phyloP scores from a whole-genome alignment of 1,284 basidiomycete species.

The Sporisorium graminicola region DNA sequence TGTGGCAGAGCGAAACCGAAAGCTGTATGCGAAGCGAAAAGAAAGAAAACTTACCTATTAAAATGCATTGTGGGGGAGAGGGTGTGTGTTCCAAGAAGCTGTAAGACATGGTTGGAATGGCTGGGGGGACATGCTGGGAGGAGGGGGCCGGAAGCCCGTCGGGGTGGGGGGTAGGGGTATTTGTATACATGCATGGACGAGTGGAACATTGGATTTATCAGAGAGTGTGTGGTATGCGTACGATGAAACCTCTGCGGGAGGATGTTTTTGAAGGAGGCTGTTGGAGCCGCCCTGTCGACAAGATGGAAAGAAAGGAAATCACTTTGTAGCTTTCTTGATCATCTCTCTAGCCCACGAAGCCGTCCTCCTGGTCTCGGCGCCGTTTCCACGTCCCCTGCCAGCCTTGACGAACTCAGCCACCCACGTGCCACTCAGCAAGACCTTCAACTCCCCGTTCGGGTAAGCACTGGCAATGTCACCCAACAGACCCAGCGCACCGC shows the following conservation, averaged over 20 bases:
- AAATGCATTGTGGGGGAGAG: conserved; percentile 5
- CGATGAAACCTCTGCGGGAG: too few species aligned
- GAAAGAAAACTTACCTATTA: conserved; percentile 3
- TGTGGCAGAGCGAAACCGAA: neutral
- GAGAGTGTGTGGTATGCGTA: neutral
- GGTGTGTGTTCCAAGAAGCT: neutral
- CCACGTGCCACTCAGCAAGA: conserved; percentile 83
- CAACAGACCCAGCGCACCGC: conserved; percentile 83
- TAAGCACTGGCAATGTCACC: conserved; percentile 91
- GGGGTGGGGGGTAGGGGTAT: conserved; percentile 1
- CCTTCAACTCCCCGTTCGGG: conserved; percentile 73
- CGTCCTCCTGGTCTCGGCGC: conserved; percentile 72
- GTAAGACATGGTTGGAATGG: neutral
- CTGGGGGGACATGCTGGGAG: neutral
- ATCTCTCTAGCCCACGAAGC: conserved; percentile 75
- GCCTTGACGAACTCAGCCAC: conserved; percentile 80
- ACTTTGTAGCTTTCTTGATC: conserved; percentile 61
- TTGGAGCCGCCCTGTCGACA: conserved; percentile 27
- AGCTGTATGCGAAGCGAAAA: conserved; percentile 7
- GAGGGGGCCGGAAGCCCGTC: too few species aligned
- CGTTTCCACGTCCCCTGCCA: conserved; percentile 72
- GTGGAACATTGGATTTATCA: conserved; percentile 5
- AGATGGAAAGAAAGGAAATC: neutral
- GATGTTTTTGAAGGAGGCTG: conserved; percentile 9
- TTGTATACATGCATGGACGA: conserved; percentile 10